Evolutionary conservation across 2,329 filamentous ascomycete genomes (phyloP).

Genomic region (Beauveria australis): DNA sequence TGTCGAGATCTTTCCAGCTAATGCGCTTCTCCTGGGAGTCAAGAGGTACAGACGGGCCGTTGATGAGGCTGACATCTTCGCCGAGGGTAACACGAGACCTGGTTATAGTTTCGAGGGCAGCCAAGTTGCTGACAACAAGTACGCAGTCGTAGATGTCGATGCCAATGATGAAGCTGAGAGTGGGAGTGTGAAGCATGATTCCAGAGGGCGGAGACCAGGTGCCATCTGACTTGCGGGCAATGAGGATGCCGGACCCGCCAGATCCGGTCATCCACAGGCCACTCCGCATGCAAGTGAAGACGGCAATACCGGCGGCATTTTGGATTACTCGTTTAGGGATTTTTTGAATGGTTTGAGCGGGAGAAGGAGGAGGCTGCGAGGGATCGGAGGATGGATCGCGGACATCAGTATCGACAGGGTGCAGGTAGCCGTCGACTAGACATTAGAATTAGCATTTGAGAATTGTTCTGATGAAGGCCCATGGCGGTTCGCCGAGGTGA

Average conservation of each 20-base stretch:
- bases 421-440: slow-evolving; percentile 49
- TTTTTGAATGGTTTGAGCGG: slow-evolving; percentile 58
- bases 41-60: slow-evolving; percentile 60
- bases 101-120: slow-evolving; percentile 77
- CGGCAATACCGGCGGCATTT: slow-evolving; percentile 81
- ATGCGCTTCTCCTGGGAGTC: slow-evolving; percentile 45
- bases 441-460: slow-evolving; percentile 15
- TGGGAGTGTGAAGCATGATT: slow-evolving; percentile 82
- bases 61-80: slow-evolving; percentile 67
- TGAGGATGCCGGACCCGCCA: slow-evolving; percentile 79
- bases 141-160: slow-evolving; percentile 96
- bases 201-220: slow-evolving; percentile 88
- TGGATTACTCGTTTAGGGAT: slow-evolving; percentile 81
- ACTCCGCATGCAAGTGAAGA: slow-evolving; percentile 93
- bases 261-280: slow-evolving; percentile 88
- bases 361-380: slow-evolving; percentile 36
- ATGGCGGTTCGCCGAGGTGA: slow-evolving; percentile 16
- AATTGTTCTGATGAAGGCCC: neutral
- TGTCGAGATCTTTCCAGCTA: slow-evolving; percentile 43
- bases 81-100: slow-evolving; percentile 72
- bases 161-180: slow-evolving; percentile 80
- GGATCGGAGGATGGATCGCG: slow-evolving; percentile 18
- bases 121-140: slow-evolving; percentile 79
- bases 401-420: slow-evolving; percentile 31
- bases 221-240: slow-evolving; percentile 76